Base-by-base conservation (phyloP, 2,329 filamentous ascomycete genomes). In the Cladobotryum mycophilum region DNA sequence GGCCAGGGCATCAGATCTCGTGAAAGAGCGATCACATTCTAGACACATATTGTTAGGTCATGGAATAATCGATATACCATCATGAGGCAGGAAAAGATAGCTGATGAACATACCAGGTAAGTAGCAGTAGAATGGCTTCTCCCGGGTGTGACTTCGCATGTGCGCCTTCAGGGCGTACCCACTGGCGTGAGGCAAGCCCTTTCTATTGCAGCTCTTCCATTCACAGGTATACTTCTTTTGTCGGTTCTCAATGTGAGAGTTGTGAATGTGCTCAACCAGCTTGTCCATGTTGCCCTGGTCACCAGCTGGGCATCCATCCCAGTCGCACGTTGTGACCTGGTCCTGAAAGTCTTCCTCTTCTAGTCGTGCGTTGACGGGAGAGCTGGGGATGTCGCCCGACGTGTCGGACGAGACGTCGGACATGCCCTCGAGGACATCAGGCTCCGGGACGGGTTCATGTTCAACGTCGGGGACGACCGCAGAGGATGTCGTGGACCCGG, bases 161-260 rank as follows among this genome's bases (percentile, higher is more conserved):
- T 99, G 93, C 9, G 93, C 93, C 67, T 95, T 91, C 56, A 99
- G 74, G 4, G 93, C 93, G 71, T 99, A 99, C 2, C 89, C 93
- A 62, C 90, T 96, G 1, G 92, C 92, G 70, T 99, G 93, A 15
- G 89, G 84, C 69, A 93, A 83, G 53, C 90, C 89, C 72, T 96
- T 97, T 55, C 91, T 76, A 48, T 78, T 79, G 67, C 93, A 99
- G 58, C 92, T 92, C 53, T 81, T 82, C 93, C 93, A 99, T 70
- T 97, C 92, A 70, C 93, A 99, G n/a, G 89, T 90, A 67, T 97
- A 97, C 68, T 93, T 96, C 72, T 95, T 96, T 72, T 93, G 88
- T 49, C 91, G 82, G 54, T 85, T 89, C 64, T 93, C 89, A 62
- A 97, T 96, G 69, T 99, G 93, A 52, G 92, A 89, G 63, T 90